Evolutionary conservation across 1,139 yeast genomes (phyloP).

Genomic region (Kodamaea sp.): DNA sequence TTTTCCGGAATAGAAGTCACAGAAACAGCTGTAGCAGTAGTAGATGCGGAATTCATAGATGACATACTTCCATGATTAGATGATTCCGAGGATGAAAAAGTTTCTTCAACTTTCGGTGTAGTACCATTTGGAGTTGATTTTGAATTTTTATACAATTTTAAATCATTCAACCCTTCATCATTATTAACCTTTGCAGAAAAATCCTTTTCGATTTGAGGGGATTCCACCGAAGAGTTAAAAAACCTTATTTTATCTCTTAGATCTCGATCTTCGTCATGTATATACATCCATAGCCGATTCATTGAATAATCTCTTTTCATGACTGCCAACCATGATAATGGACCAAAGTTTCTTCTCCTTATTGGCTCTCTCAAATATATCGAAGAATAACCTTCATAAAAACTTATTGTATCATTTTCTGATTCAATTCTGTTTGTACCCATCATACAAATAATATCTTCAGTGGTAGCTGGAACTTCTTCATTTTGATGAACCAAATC

Average conservation of each 20-base stretch:
- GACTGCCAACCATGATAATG: slow-evolving; percentile 35
- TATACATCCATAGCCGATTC: slow-evolving; percentile 15
- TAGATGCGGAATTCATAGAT: too few species aligned
- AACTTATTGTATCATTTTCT: slow-evolving; percentile 28
- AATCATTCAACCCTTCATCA: slow-evolving; percentile 15
- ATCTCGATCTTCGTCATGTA: slow-evolving; percentile 10
- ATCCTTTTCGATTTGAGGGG: slow-evolving; percentile 10
- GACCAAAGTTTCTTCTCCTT: slow-evolving; percentile 25
- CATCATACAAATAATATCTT: neutral
- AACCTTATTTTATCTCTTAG: slow-evolving; percentile 5
- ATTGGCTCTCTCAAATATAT: slow-evolving; percentile 24
- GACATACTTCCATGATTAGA: too few species aligned
- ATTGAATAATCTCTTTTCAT: slow-evolving; percentile 25
- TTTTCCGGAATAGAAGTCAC: neutral
- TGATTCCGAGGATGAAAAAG: too few species aligned
- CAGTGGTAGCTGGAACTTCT: neutral
- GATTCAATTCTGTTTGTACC: slow-evolving; percentile 16
- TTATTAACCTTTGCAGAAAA: slow-evolving; percentile 11
- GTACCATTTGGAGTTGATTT: neutral
- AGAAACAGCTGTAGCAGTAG: too few species aligned
- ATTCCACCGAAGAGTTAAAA: slow-evolving; percentile 3
- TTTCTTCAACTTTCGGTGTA: too few species aligned
- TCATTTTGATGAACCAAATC: too few species aligned
- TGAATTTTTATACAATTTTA: slow-evolving; percentile 3
- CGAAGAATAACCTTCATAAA: slow-evolving; percentile 30